Base-by-base conservation (phyloP, 2,329 filamentous ascomycete species). In the Penicillium digitatum region DNA sequence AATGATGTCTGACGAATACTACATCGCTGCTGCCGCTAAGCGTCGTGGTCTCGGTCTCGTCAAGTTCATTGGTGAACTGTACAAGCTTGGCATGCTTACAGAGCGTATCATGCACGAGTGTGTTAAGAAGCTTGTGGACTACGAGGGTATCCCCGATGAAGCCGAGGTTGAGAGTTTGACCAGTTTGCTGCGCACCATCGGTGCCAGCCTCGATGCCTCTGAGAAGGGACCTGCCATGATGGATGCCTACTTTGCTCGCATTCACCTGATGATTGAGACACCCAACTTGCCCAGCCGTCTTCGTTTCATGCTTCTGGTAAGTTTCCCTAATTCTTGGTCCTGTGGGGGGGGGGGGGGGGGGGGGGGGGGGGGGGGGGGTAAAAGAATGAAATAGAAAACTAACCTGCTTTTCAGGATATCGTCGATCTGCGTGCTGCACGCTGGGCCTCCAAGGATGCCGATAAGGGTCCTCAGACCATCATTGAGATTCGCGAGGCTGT, bases 41-140 rank as follows among this genome's bases (percentile, higher is more conserved):
- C 87, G 94, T 77, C 89, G 91, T 75, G 94, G 94, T 78, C 88
- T 99, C 62, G 94, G 94, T 87, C 84, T 99, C 22, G 93, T 99
- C 61, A 93, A 96, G 77, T 99, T 99, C 78, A 99, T 99, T 71
- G 94, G 94, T 79, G 94, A 99, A 78, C 85, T 99, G 43, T 99
- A 95, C 85, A 99, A 97, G 82, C 86, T 99, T 58, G 87, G 88
- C 72, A 99, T 99, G 94, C 83, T 99, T 74, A 99, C 94, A 58
- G 90, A 96, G 75, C 89, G 93, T 73, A 99, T 99, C 77, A 99
- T 99, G 94, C 93, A 99, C 79, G 90, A 96, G 76, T 99, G 94
- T 82, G 91, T 99, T 27, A 87, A 91, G 79, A 96, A 95, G 77
- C 84, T 99, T 61, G 89, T 99, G 63, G 93, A 99, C 77, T 97